phyloP scores from a whole-genome alignment of 176 grass and related monocot genomes.

The Zoysia pacifica region DNA sequence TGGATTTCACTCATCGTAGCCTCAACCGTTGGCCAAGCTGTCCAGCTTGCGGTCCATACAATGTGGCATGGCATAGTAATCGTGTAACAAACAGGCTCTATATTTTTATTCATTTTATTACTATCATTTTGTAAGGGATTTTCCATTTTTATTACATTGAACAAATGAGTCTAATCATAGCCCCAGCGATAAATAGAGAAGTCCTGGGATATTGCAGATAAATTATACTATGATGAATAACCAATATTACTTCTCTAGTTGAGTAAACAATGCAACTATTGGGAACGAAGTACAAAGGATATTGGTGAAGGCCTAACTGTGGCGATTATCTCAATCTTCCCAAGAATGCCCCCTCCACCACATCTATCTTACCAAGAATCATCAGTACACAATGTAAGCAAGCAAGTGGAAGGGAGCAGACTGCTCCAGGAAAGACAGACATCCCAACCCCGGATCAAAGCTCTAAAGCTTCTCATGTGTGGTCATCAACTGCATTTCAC shows the following conservation, averaged over 20 bases:
- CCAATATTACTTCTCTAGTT: not conserved
- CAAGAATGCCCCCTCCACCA: slow-evolving; percentile 63
- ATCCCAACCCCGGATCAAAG: slow-evolving; percentile 54
- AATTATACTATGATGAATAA: not conserved
- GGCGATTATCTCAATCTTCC: slow-evolving; percentile 47
- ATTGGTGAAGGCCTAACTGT: slow-evolving; percentile 35
- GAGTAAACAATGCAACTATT: slow-evolving; percentile 14
- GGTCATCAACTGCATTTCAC: slow-evolving; percentile 78
- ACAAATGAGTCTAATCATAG: not conserved
- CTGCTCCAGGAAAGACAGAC: slow-evolving; percentile 77
- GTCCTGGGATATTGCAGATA: not conserved
- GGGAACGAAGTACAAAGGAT: slow-evolving; percentile 41
- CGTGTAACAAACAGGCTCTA: not conserved
- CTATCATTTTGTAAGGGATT: not conserved
- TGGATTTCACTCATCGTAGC: not conserved
- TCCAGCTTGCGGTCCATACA: not conserved
- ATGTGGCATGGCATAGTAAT: not conserved
- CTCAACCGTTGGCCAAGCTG: not conserved
- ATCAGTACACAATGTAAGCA: slow-evolving; percentile 44
- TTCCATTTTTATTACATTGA: not conserved
- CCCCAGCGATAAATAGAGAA: not conserved
- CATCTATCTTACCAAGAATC: slow-evolving; percentile 50
- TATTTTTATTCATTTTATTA: not conserved
- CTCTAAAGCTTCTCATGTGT: slow-evolving; percentile 15
- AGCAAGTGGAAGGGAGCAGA: slow-evolving; percentile 35